phyloP scores from a whole-genome alignment of 805 yeast genomes.

The Priceomyces medius region DNA sequence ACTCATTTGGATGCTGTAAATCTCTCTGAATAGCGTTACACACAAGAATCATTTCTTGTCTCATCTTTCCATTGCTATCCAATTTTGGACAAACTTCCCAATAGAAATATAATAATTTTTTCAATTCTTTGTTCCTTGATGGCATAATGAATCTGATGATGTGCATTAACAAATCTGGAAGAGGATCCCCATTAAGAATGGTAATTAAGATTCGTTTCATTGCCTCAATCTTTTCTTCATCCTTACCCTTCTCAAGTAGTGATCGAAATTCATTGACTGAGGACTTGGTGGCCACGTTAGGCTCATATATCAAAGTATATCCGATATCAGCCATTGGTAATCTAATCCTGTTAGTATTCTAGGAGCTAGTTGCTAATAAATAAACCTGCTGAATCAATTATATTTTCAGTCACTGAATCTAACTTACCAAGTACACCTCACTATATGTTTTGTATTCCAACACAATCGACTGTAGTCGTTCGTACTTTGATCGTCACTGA shows the following conservation, averaged over 20 bases:
- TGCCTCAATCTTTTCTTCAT: slow-evolving; percentile 81
- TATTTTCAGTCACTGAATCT: neutral
- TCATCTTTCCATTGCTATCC: slow-evolving; percentile 83
- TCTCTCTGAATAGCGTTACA: slow-evolving; percentile 98
- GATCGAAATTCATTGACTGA: slow-evolving; percentile 71
- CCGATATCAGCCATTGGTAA: slow-evolving; percentile 38
- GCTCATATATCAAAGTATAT: slow-evolving; percentile 80
- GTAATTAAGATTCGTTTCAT: slow-evolving; percentile 85
- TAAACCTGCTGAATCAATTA: neutral
- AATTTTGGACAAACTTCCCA: slow-evolving; percentile 98
- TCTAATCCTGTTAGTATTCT: slow-evolving; percentile 2
- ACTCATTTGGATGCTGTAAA: slow-evolving; percentile 97
- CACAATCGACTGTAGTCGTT: neutral
- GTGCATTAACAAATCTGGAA: slow-evolving; percentile 94
- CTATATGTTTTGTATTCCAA: neutral
- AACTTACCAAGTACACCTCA: slow-evolving; percentile 1
- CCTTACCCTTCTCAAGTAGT: slow-evolving; percentile 83
- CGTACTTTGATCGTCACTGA: neutral
- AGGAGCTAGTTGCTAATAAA: no score
- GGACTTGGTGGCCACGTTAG: slow-evolving; percentile 60
- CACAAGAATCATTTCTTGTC: slow-evolving; percentile 97
- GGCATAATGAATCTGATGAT: slow-evolving; percentile 98
- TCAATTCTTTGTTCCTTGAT: slow-evolving; percentile 82
- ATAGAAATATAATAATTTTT: slow-evolving; percentile 88
- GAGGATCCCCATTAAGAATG: slow-evolving; percentile 88